Base-by-base conservation (phyloP, 192 early-diverging fungal genomes). In the Linderina pennispora region DNA sequence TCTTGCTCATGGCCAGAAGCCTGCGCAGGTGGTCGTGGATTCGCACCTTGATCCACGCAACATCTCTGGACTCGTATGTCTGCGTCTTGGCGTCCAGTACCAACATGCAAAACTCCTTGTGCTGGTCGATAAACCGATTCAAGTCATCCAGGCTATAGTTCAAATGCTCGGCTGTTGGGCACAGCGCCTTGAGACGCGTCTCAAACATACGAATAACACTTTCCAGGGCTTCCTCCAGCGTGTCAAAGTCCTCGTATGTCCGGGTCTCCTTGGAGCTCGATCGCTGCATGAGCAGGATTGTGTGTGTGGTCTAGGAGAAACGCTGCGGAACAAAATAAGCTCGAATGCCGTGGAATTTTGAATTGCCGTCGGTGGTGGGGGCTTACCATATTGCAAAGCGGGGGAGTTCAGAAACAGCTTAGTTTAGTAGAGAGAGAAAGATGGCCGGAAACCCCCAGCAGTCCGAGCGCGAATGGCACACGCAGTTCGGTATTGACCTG, bases 141-240 rank as follows among this genome's bases (percentile, higher is more conserved):
- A 73, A 38, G 23, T 61, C 63, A n/a, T 62, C 62, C 11, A 73
- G 25, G 25, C 50, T 51, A 35, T 66, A 73, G 43, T 66, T 66
- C 15, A 73, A 28, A 20, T 61, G 42, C 16, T n/a, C 22, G 3
- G 32, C 13, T 4, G 23, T 41, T 32, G 69, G 63, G 35, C 58
- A 37, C 17, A 55, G 45, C 10, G 57, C 42, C 48, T 55, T 57
- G 11, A 73, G 43, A 11, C 63, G 52, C 1, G 22, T 42, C 42
- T 73, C 63, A 24, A 44, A 65, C 62, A 65, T 54, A 8, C 34
- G 26, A 18, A 66, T 56, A 1, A 73, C 49, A 7, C 40, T 39
- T 49, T 68, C 60, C 25, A 63, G 44, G 3, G 65, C 60, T 22
- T 53, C 38, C 15, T 40, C 50, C 9, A 44, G 23, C 4, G 45